A percentile compares a stretch with the other conserved stretches of the same genome.
Conservation (phyloP, 495 filamentous ascomycete species). For the Rhypophila decipiens region DNA sequence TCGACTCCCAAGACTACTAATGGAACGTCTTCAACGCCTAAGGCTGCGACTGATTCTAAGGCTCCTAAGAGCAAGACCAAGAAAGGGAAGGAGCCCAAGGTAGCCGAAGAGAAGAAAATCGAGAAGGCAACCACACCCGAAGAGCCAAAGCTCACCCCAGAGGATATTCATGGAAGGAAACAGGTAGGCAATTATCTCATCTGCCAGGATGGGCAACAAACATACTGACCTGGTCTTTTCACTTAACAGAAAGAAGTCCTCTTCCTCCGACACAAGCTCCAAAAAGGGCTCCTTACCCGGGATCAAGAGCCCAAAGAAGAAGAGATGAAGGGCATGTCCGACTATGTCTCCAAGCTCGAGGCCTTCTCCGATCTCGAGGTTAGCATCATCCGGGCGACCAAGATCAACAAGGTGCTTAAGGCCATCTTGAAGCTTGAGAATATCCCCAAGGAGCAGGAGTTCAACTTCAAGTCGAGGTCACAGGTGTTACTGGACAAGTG, state of each 20-base stretch:
- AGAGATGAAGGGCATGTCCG: slow-evolving; percentile 82
- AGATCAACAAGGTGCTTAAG: slow-evolving; percentile 93
- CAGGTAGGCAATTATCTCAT: slow-evolving; percentile 41
- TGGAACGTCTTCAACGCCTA: slow-evolving; percentile 40
- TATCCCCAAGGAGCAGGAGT: slow-evolving; percentile 81
- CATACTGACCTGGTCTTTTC: slow-evolving; percentile 11
- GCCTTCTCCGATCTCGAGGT: slow-evolving; percentile 72
- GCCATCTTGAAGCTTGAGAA: slow-evolving; percentile 74
- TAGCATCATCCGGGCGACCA: slow-evolving; percentile 74
- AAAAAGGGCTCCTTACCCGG: slow-evolving; percentile 80
- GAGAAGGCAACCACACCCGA: slow-evolving; percentile 43
- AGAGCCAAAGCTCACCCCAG: slow-evolving; percentile 44
- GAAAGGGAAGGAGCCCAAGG: slow-evolving; percentile 41
- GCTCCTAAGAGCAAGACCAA: too few species aligned
- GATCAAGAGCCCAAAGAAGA: slow-evolving; percentile 76
- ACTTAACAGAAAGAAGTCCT: slow-evolving; percentile 58
- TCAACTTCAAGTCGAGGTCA: slow-evolving; percentile 73
- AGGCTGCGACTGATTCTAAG: too few species aligned
- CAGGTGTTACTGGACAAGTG: slow-evolving; percentile 68
- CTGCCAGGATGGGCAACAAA: neutral
- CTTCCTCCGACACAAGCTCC: slow-evolving; percentile 82
- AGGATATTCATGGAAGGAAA: slow-evolving; percentile 46
- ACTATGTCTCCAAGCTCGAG: slow-evolving; percentile 74
- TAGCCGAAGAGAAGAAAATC: slow-evolving; percentile 51
- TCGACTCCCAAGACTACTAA: slow-evolving; percentile 49